Evolutionary conservation across 2,329 filamentous ascomycete genomes (phyloP), one percentile per base, ranked within the genome.

Genomic region (Arthrinium phaeospermum): DNA sequence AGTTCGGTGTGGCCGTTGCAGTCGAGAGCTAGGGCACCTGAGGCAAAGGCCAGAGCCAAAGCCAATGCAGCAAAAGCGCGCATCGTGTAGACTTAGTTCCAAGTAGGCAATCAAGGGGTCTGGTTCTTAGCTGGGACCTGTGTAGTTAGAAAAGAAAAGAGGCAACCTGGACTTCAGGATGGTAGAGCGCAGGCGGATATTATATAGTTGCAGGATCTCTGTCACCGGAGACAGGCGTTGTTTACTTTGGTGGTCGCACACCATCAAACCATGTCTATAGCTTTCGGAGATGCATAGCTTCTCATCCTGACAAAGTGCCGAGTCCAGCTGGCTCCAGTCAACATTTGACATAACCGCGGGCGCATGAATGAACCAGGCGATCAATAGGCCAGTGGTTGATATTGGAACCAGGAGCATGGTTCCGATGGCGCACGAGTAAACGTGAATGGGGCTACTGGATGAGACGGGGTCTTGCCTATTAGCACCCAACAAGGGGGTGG

Each of bases 1-100:
- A 90, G 87, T 51, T 85, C 85, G 1, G 86, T 76, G 70, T 86
- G 83, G 73, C 90, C 90, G 77, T 92, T 92, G 82, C 91, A 92
- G 75, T 77, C 73, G 53, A 75, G 74, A 1, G 74, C 78, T 4
- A 72, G 61, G 8, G 75, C 72, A 27, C 27, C 46, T 12, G 37
- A 27, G 30, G 47, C 49, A 24, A 51, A 41, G 47, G 46, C 34
- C 47, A 41, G 24, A 19, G 67, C 67, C 47, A 41, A 41, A 19
- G 67, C 67, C 14, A 68, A 34, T 2, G 24, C n/a, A 27, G 45
- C 67, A 34, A 30, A 45, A 16, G 24, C 13, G 41, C 44, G 67
- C 67, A 68, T 68, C 2, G 41, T 68, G 22, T 47, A 22, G 57
- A 13, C 57, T n/a, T 8, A 19, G 14, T n/a, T n/a, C 10, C 22